These are phyloP conservation scores for Laburnicola sp. DNA, from an alignment of 2,329 filamentous ascomycete genomes.

Conservation along the genomic window DNA sequence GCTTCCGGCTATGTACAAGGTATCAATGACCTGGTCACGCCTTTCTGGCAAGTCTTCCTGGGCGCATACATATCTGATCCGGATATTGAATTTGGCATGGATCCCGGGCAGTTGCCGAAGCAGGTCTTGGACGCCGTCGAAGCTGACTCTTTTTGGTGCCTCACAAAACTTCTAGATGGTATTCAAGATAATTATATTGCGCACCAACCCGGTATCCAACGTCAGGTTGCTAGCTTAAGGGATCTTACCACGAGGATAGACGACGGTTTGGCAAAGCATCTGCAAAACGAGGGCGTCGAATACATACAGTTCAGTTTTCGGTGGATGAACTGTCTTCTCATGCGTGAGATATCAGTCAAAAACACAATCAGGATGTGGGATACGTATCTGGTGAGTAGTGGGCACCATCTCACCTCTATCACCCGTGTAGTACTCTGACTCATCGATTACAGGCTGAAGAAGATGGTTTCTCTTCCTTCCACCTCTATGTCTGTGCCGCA, in stretches of 20 bases:
- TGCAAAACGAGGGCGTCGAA: slow-evolving; percentile 89
- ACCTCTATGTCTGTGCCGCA: slow-evolving; percentile 96
- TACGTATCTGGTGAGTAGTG: slow-evolving; percentile 80
- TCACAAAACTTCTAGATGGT: slow-evolving; percentile 96
- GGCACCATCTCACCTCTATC: not conserved
- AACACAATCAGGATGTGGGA: slow-evolving; percentile 99
- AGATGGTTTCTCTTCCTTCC: slow-evolving; percentile 96
- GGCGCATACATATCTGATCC: slow-evolving; percentile 93
- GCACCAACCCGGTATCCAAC: slow-evolving; percentile 92
- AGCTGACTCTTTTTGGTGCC: slow-evolving; percentile 96
- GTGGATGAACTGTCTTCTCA: slow-evolving; percentile 99
- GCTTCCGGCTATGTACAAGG: slow-evolving; percentile 98
- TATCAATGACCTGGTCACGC: slow-evolving; percentile 96
- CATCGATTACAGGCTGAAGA: slow-evolving; percentile 75
- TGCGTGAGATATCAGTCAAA: slow-evolving; percentile 94
- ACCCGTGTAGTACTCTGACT: slow-evolving; percentile 8
- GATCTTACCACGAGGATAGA: slow-evolving; percentile 93
- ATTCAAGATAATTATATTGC: slow-evolving; percentile 99
- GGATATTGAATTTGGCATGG: slow-evolving; percentile 92
- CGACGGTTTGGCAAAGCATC: slow-evolving; percentile 77
- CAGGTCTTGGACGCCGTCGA: slow-evolving; percentile 94
- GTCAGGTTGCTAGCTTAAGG: slow-evolving; percentile 84
- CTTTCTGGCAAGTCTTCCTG: slow-evolving; percentile 97
- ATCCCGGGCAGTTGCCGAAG: slow-evolving; percentile 88
- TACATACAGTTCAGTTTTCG: slow-evolving; percentile 99